Evolutionary conservation across 768 basidiomycete species (phyloP).

Genomic region (Cantharellus cinnabarinus): DNA sequence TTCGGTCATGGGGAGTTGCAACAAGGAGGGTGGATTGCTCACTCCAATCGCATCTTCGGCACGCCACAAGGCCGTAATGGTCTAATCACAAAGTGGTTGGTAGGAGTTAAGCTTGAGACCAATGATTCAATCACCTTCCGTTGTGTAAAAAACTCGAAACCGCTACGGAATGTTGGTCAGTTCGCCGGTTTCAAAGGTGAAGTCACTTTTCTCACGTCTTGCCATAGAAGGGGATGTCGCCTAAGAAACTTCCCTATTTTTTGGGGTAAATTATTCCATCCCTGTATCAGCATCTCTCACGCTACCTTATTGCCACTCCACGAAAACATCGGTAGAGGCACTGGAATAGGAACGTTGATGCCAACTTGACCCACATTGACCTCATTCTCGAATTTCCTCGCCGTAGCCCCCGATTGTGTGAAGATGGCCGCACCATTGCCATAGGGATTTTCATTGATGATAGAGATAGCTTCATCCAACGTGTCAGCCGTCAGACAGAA

Average conservation of each 20-base stretch:
- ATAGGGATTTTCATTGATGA: slow-evolving; percentile 79
- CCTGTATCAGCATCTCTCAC: not conserved
- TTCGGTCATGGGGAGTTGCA: slow-evolving; percentile 22
- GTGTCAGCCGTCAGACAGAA: slow-evolving; percentile 58
- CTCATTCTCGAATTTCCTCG: slow-evolving; percentile 73
- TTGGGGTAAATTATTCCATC: not conserved
- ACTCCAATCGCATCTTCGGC: slow-evolving; percentile 31
- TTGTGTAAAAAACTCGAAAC: slow-evolving; percentile 90
- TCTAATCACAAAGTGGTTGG: slow-evolving; percentile 25
- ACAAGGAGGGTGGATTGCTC: not conserved
- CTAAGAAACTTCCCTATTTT: slow-evolving; percentile 45
- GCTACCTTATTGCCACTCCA: slow-evolving; percentile 83
- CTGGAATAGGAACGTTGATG: slow-evolving; percentile 82
- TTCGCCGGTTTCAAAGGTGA: not conserved
- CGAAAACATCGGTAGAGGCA: slow-evolving; percentile 80
- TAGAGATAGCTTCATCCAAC: slow-evolving; percentile 72
- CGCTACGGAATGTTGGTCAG: slow-evolving; percentile 19
- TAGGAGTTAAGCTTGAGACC: not conserved
- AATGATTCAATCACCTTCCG: slow-evolving; percentile 37
- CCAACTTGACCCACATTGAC: slow-evolving; percentile 88
- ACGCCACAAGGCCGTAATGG: slow-evolving; percentile 83
- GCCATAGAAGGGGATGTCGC: slow-evolving; percentile 83
- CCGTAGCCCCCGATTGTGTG: slow-evolving; percentile 89
- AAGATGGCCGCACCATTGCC: slow-evolving; percentile 93
- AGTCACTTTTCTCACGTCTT: slow-evolving; percentile 31